Conservation (phyloP, 306 rosid species). For the Pachyrhizus erosus region DNA sequence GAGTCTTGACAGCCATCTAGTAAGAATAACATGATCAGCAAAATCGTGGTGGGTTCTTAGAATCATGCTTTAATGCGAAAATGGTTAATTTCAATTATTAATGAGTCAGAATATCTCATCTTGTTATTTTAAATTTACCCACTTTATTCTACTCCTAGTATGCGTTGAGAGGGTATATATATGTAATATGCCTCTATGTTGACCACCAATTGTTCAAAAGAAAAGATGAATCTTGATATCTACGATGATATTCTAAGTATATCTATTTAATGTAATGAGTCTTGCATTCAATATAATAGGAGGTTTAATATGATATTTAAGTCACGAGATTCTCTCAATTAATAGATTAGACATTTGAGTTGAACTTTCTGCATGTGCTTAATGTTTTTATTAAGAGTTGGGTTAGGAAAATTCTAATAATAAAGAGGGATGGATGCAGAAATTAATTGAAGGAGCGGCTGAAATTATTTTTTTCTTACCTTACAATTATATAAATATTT, state of each 20-base stretch:
- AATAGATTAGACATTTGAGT: background rate
- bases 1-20: slow-evolving; percentile 53
- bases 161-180: slow-evolving; percentile 47
- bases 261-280: background rate
- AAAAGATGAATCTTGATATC: slow-evolving; percentile 45
- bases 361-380: background rate
- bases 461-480: background rate
- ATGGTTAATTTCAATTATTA: slow-evolving; percentile 34
- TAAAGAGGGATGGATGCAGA: background rate
- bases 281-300: background rate
- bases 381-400: background rate
- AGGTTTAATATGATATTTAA: background rate
- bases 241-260: slow-evolving; percentile 12
- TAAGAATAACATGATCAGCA: slow-evolving; percentile 58
- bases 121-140: slow-evolving; percentile 39
- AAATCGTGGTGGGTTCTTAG: slow-evolving; percentile 49
- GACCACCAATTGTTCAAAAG: slow-evolving; percentile 45
- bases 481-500: too few relatives aligned
- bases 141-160: slow-evolving; percentile 51
- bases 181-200: slow-evolving; percentile 44
- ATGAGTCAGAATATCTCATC: slow-evolving; percentile 50
- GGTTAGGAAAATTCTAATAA: background rate
- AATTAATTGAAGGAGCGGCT: background rate
- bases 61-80: slow-evolving; percentile 40
- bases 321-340: background rate